A percentile compares a stretch with the other conserved stretches of the same genome.
Conservation (phyloP, 2,329 filamentous ascomycete species). For the Biscogniauxia sp. region DNA sequence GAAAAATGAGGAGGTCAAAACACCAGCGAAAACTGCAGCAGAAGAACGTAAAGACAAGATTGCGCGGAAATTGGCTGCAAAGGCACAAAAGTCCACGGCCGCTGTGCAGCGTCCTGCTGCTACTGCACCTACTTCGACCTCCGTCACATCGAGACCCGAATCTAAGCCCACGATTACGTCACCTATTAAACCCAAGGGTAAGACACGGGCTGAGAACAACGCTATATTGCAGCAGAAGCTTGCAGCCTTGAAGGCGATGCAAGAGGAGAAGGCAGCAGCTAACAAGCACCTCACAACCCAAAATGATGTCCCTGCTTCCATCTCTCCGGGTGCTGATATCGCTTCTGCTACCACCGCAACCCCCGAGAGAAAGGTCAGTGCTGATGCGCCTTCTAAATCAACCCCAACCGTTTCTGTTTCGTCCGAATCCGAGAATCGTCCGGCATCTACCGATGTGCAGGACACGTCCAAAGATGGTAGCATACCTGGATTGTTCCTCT, state of each 20-base stretch:
- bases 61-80: conserved; percentile 34
- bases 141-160: conserved; percentile 3
- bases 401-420: background rate
- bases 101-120: conserved; percentile 19
- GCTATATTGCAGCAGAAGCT: conserved; percentile 73
- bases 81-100: conserved; percentile 29
- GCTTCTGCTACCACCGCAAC: background rate
- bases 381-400: conserved; percentile 12
- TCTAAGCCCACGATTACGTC: conserved; percentile 9
- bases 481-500: conserved; percentile 27
- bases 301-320: conserved; percentile 11
- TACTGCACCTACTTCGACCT: conserved; percentile 3
- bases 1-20: conserved; percentile 13
- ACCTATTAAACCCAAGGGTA: conserved; percentile 39
- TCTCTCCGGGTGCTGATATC: conserved; percentile 6
- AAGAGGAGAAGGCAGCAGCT: conserved; percentile 28
- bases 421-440: conserved; percentile 9
- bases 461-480: conserved; percentile 18
- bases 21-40: conserved; percentile 28
- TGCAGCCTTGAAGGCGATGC: conserved; percentile 64
- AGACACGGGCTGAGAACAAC: conserved; percentile 63
- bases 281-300: conserved; percentile 22
- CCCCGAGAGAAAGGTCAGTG: conserved; percentile 1
- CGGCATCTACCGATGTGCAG: conserved; percentile 14
- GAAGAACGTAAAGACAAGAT: conserved; percentile 37